These are phyloP conservation scores for Phanerodontia chrysosporium DNA, from an alignment of 768 basidiomycete genomes.

Conservation along the genomic window DNA sequence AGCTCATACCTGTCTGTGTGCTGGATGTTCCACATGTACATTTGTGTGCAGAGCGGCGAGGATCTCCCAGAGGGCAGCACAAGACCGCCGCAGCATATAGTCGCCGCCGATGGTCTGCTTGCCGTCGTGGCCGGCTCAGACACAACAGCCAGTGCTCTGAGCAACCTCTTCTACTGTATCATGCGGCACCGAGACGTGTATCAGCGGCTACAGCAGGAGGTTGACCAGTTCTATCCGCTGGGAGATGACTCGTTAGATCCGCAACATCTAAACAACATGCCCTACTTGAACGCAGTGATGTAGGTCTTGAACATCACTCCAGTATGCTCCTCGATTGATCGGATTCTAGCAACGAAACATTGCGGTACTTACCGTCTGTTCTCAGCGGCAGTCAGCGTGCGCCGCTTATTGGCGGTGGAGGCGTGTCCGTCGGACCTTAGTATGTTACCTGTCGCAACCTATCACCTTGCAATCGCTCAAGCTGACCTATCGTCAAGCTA, in stretches of 20 bases:
- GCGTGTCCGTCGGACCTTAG: constrained; percentile 6
- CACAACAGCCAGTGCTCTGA: constrained; percentile 37
- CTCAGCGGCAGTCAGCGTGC: constrained; percentile 35
- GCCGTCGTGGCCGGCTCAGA: constrained; percentile 44
- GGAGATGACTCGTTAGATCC: constrained; percentile 24
- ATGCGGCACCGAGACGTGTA: constrained; percentile 30
- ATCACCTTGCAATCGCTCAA: no score
- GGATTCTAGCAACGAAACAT: constrained; percentile 35
- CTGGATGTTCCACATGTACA: background rate
- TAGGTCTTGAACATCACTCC: background rate
- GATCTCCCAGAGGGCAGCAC: constrained; percentile 29
- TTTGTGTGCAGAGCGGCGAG: constrained; percentile 33
- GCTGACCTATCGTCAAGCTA: constrained; percentile 1
- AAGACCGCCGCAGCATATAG: constrained; percentile 31
- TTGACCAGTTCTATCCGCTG: constrained; percentile 35
- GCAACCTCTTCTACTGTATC: constrained; percentile 32
- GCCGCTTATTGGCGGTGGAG: constrained; percentile 21
- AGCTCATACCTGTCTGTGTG: background rate
- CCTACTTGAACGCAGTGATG: constrained; percentile 23
- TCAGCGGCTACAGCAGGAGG: constrained; percentile 33
- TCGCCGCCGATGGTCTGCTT: constrained; percentile 37
- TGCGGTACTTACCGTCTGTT: constrained; percentile 41
- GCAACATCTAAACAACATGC: constrained; percentile 15
- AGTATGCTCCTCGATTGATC: background rate
- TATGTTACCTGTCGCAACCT: background rate